Conservation (phyloP, 768 basidiomycete genomes). For the Rhodotorula diobovata region DNA sequence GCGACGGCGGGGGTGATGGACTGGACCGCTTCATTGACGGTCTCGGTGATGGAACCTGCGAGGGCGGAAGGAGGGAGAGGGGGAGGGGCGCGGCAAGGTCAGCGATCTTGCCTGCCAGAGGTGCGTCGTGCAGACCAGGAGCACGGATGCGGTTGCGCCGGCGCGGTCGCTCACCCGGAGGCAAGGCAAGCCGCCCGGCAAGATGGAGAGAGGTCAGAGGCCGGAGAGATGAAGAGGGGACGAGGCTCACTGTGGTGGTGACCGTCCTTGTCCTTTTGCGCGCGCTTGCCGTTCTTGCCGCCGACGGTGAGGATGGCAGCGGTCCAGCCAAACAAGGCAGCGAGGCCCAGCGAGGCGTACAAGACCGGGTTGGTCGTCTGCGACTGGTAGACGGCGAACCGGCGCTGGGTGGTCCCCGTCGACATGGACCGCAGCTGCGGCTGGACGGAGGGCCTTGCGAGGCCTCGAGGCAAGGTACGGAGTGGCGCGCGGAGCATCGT, state of each 20-base stretch:
- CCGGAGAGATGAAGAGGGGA: neutral
- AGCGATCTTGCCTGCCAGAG: neutral
- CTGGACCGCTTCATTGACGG: neutral
- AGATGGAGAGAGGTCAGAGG: no score
- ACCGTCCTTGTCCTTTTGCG: neutral
- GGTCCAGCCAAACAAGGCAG: conserved; percentile 25
- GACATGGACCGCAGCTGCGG: neutral
- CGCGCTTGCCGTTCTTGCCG: conserved; percentile 6
- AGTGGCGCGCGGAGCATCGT: conserved; percentile 17
- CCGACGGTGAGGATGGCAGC: conserved; percentile 27
- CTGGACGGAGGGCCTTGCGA: neutral
- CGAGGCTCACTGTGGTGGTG: neutral
- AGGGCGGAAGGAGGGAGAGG: no score
- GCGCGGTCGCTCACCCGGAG: no score
- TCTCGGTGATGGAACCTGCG: no score
- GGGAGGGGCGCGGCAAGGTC: neutral
- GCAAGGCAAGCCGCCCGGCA: no score
- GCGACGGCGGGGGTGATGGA: neutral
- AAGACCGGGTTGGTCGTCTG: conserved; percentile 23
- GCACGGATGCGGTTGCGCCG: no score
- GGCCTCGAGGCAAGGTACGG: conserved; percentile 8
- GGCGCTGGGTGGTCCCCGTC: neutral
- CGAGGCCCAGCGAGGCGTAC: conserved; percentile 30
- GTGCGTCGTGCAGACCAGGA: no score
- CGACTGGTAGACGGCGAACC: conserved; percentile 16